Percentiles rank a stretch among this genome's conserved stretches.
phyloP scores from a whole-genome alignment of 805 yeast species.

The Lipomyces orientalis region DNA sequence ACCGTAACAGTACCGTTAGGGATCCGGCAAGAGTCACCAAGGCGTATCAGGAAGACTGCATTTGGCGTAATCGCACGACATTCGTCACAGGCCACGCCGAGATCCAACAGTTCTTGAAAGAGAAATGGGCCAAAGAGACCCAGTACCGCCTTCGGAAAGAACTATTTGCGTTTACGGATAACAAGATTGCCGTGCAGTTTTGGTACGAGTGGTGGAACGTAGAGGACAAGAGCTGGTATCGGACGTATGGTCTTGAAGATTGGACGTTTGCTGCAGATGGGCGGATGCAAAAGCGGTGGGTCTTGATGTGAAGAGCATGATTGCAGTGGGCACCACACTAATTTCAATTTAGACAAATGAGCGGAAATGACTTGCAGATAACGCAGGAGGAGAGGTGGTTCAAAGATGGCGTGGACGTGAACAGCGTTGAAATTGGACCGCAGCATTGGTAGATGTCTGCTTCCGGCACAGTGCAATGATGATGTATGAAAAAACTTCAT shows the following conservation, averaged over 20 bases:
- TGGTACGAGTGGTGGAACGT: conserved; percentile 35
- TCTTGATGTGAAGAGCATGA: neutral
- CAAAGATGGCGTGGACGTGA: conserved; percentile 25
- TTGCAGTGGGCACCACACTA: neutral
- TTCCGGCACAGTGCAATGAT: too few species aligned
- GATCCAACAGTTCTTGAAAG: conserved; percentile 28
- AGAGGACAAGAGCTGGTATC: conserved; percentile 26
- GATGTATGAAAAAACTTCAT: too few species aligned
- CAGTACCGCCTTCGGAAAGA: conserved; percentile 34
- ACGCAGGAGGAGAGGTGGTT: conserved; percentile 30
- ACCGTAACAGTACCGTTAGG: conserved; percentile 6
- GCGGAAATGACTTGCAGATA: conserved; percentile 32
- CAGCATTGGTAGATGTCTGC: conserved; percentile 10
- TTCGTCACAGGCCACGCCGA: conserved; percentile 26
- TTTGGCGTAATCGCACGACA: conserved; percentile 34
- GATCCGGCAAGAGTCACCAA: conserved; percentile 23
- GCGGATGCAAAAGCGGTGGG: conserved; percentile 32
- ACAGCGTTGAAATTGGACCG: conserved; percentile 20
- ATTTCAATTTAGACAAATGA: conserved; percentile 25
- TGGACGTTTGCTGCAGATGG: conserved; percentile 36
- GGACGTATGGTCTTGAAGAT: conserved; percentile 35
- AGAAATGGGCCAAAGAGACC: conserved; percentile 31
- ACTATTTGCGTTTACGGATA: conserved; percentile 27
- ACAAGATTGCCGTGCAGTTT: conserved; percentile 35
- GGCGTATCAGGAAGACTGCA: conserved; percentile 29